These are phyloP conservation scores for Cytospora piceae DNA, from an alignment of 2,329 filamentous ascomycete species.

Conservation along the genomic window DNA sequence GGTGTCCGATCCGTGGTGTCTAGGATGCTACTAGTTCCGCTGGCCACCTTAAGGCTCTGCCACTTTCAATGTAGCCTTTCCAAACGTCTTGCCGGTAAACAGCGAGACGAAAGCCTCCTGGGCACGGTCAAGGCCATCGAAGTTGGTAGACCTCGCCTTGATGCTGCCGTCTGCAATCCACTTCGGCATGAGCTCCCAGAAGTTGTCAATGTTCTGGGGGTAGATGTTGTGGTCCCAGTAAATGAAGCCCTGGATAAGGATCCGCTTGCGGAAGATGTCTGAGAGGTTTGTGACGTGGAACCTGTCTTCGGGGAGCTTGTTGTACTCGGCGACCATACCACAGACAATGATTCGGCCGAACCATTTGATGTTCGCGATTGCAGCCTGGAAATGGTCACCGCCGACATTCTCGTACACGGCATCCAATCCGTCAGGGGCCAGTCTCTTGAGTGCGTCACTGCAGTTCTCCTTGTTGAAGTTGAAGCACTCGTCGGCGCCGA, in stretches of 20 bases:
- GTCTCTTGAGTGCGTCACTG: constrained; percentile 62
- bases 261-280: constrained; percentile 61
- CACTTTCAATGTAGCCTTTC: constrained; percentile 66
- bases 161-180: constrained; percentile 71
- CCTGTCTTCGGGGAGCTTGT: constrained; percentile 51
- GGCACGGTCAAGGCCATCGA: constrained; percentile 69
- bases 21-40: background rate
- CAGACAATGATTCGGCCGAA: constrained; percentile 67
- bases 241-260: constrained; percentile 71
- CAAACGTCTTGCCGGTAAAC: constrained; percentile 71
- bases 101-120: constrained; percentile 68
- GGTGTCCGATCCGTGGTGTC: too few relatives aligned
- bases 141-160: constrained; percentile 63
- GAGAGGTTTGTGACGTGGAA: constrained; percentile 68
- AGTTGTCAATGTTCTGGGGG: constrained; percentile 60
- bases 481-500: constrained; percentile 74
- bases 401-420: constrained; percentile 85
- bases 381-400: constrained; percentile 68
- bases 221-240: constrained; percentile 59
- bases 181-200: constrained; percentile 68
- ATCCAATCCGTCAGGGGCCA: constrained; percentile 74
- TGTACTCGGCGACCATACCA: constrained; percentile 73
- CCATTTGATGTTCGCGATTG: constrained; percentile 61
- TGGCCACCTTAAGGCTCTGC: constrained; percentile 18
- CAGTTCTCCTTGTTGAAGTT: constrained; percentile 81